Conservation (phyloP, 2,329 filamentous ascomycete genomes). For the Epichloe festucae region DNA sequence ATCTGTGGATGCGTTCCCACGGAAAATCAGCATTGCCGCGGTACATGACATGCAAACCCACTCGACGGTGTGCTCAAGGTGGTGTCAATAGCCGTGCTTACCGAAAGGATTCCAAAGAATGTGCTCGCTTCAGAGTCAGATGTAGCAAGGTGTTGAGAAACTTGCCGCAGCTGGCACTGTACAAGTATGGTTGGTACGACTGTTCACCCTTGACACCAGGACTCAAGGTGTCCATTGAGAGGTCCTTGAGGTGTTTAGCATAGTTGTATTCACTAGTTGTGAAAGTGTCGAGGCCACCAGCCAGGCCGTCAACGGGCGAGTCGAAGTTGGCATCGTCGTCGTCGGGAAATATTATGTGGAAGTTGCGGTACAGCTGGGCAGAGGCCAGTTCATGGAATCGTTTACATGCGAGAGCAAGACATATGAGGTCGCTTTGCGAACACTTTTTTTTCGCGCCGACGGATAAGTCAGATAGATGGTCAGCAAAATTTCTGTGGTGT, state of each 20-base stretch:
- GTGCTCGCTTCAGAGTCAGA: conserved; percentile 41
- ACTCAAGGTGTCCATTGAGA: conserved; percentile 43
- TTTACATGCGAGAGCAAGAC: conserved; percentile 43
- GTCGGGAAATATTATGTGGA: conserved; percentile 49
- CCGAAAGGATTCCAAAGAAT: conserved; percentile 42
- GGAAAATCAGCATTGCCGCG: conserved; percentile 1
- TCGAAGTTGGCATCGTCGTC: conserved; percentile 40
- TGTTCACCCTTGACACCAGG: conserved; percentile 38
- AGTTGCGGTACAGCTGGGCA: conserved; percentile 44
- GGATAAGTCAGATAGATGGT: neutral
- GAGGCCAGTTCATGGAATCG: conserved; percentile 46
- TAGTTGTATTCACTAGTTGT: conserved; percentile 52
- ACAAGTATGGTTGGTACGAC: conserved; percentile 40
- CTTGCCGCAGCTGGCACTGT: conserved; percentile 44
- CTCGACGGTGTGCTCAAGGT: neutral
- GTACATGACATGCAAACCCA: neutral
- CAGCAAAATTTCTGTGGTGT: neutral
- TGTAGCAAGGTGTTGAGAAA: conserved; percentile 50
- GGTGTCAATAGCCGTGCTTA: conserved; percentile 17
- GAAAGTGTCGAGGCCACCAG: conserved; percentile 46
- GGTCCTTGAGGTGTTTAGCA: conserved; percentile 40
- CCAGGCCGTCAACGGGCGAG: conserved; percentile 42
- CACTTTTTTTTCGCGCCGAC: conserved; percentile 24
- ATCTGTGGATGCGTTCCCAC: conserved; percentile 24
- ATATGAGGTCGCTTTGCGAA: conserved; percentile 38